Evolutionary conservation across 2,329 filamentous ascomycete genomes (phyloP), one percentile per base, ranked within the genome.

Genomic region (Botryotinia narcissicola): DNA sequence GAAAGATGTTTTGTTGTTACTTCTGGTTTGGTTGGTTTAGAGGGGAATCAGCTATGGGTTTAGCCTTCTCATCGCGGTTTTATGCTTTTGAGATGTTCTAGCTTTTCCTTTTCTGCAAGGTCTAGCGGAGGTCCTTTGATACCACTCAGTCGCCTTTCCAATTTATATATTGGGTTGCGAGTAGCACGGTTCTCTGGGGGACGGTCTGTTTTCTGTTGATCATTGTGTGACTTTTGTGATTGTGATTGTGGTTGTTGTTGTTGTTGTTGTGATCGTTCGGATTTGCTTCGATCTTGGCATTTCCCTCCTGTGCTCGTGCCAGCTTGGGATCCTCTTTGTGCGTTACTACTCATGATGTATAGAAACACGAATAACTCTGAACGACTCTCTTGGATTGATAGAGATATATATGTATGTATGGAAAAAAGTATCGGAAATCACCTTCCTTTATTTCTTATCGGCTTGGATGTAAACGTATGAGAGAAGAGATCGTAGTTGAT

Each of bases 121-220:
- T 22, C 3, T 22, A 20, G 0, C 2, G 2, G 0, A 46, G 22
- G 3, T 22, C 10, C 6, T 1, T 22, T 46, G 20, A 3, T 4
- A 46, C 20, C 0, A 9, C 7, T 0, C 44, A 46, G 22, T 22
- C 10, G 0, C 0, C 3, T 9, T 9, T 22, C 8, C 44, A 22
- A 0, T 16, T 48, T 48, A 0, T 9, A 0, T 22, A 48, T 48
- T 22, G 4, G 0, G 8, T 48, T 48, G 20, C 44, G 44, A 48
- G 20, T 48, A 22, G 44, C 44, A 48, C 44, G 44, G 44, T 48
- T 48, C 44, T 48, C 44, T 46, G 44, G 3, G 44, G 8, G 7
- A 46, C 7, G 18, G 18, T 4, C 44, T 46, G 44, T 20, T 46
- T 9, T 18, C 18, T 46, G 7, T 22, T 9, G 9, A 22, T 46